Evolutionary conservation across 345 rosid species (phyloP).

Genomic region (Ricinus communis): DNA sequence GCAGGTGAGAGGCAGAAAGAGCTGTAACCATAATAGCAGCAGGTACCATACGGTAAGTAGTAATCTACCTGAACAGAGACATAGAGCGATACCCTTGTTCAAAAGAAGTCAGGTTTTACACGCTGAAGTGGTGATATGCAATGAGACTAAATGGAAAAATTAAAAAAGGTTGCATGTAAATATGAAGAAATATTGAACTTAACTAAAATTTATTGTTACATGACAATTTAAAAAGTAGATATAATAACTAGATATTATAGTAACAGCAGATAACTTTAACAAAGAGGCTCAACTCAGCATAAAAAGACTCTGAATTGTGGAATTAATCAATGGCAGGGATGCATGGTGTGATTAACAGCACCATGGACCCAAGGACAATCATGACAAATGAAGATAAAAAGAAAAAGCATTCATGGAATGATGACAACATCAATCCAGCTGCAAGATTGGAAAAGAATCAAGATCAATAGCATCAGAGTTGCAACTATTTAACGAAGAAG

Average conservation of each 20-base stretch:
- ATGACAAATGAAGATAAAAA: slow-evolving; percentile 6
- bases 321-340: not conserved
- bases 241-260: not conserved
- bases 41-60: not conserved
- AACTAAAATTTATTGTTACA: not conserved
- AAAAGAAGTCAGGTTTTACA: too few relatives aligned
- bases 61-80: not conserved
- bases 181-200: not conserved
- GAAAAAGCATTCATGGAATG: not conserved
- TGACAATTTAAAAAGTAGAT: not conserved
- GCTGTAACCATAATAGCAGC: not conserved
- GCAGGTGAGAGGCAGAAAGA: not conserved
- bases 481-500: not conserved
- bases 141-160: not conserved
- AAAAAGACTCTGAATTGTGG: not conserved
- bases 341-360: not conserved
- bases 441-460: not conserved
- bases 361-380: not conserved
- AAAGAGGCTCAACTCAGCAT: not conserved
- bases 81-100: not conserved
- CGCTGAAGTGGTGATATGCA: too few relatives aligned
- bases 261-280: not conserved
- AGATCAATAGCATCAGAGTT: not conserved
- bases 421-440: not conserved
- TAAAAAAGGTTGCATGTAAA: not conserved